Base-by-base conservation (phyloP, 2,329 filamentous ascomycete genomes). In the Fusarium sp. region DNA sequence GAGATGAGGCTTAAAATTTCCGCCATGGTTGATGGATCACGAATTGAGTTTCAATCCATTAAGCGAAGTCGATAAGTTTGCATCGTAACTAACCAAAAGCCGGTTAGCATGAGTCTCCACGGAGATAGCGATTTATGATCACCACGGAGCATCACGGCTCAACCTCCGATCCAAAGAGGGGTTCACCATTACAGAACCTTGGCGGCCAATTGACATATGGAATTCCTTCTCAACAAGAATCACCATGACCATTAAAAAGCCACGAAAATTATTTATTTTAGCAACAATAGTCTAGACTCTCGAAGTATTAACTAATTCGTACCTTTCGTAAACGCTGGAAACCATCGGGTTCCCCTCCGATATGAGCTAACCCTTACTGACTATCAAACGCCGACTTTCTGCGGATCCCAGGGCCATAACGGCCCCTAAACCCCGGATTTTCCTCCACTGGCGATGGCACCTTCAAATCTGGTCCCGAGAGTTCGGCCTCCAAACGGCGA, bases 391-490 rank as follows among this genome's bases (percentile, higher is more conserved):
- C 66, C 63, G 55, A 28, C 54, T 39, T 47, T 42, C 35, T 39
- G 50, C 51, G 64, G 64, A 66, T 39, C 64, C 51, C 26, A 45
- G 47, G 5, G 4, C 41, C 41, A 36, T 45, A 41, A 55, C 35
- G 66, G 42, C 26, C 35, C 38, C 32, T 22, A 22, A 41, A 69
- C 56, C 64, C 66, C 55, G 26, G 66, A 69, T 69, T 63, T 69
- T 39, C 42, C 36, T 63, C 64, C 56, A 55, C 38, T 20, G 18
- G 12, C n/a, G 17, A 63, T 63, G 38, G 5, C 13, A 63, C 64
- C 6, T 30, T 63, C 24, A 51, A 28, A 56, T 69, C 56, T 69
- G 18, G 32, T 38, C 38, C 48, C 38, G 38, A 48, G 15, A 35
- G 28, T 17, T 32, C 30, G 42, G 20, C 26, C 15, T 69, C 54